Percentiles rank a stretch among this genome's conserved stretches.
Conservation (phyloP, 2,329 filamentous ascomycete species). For the Colletotrichum sp. region DNA sequence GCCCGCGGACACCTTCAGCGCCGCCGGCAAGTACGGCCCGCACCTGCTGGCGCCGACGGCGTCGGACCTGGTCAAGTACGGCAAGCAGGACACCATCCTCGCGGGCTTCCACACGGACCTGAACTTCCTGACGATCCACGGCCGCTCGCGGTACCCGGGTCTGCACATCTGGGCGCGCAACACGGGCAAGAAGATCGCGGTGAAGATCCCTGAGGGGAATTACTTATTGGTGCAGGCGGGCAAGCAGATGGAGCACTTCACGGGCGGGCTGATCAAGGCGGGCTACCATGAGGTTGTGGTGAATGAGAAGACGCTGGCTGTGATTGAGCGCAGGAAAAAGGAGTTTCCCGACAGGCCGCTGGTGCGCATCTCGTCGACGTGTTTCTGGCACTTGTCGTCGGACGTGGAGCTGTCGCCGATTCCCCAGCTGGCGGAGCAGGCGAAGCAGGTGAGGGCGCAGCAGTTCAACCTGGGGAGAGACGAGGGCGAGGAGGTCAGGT, state of each 20-base stretch:
- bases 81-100: constrained; percentile 60
- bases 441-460: constrained; percentile 47
- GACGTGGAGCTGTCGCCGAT: constrained; percentile 62
- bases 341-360: constrained; percentile 55
- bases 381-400: constrained; percentile 66
- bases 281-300: constrained; percentile 68
- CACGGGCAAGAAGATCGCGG: constrained; percentile 62
- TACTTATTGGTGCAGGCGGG: constrained; percentile 66
- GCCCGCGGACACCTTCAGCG: constrained; percentile 55
- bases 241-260: constrained; percentile 68
- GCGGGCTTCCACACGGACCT: constrained; percentile 70
- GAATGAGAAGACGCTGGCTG: constrained; percentile 55
- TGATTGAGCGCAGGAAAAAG: constrained; percentile 46
- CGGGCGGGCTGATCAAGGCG: constrained; percentile 65
- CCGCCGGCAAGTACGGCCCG: constrained; percentile 63
- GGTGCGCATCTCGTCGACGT: constrained; percentile 63
- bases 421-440: constrained; percentile 49
- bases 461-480: constrained; percentile 56
- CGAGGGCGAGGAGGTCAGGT: constrained; percentile 55
- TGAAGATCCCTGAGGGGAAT: constrained; percentile 63
- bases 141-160: constrained; percentile 65
- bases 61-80: constrained; percentile 61
- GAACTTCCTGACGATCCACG: constrained; percentile 70
- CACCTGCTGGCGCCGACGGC: constrained; percentile 67
- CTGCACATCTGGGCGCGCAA: constrained; percentile 70